phyloP scores from a whole-genome alignment of 176 grass and related monocot genomes.

The Thalia dealbata region DNA sequence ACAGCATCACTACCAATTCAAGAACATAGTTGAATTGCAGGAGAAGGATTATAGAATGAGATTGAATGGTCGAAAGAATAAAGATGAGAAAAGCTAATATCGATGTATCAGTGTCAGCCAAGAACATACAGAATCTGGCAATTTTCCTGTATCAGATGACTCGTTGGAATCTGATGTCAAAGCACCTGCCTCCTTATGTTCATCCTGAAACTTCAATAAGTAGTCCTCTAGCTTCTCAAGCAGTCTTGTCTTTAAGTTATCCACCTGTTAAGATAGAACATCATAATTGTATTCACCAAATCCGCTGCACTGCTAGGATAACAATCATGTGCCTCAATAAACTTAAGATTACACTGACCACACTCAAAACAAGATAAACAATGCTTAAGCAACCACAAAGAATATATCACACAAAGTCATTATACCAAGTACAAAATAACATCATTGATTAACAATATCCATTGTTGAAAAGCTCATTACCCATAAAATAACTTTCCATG shows the following conservation, averaged over 20 bases:
- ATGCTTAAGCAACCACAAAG: not conserved
- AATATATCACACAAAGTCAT: not conserved
- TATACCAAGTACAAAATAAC: not conserved
- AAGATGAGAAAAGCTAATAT: not conserved
- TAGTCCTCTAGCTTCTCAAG: slow-evolving; percentile 90
- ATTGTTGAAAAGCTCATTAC: too few relatives aligned
- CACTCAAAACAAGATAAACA: not conserved
- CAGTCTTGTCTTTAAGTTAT: slow-evolving; percentile 81
- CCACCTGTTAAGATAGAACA: slow-evolving; percentile 46
- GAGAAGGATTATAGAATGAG: not conserved
- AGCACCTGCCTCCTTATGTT: slow-evolving; percentile 45
- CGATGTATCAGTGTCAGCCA: not conserved
- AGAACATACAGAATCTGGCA: not conserved
- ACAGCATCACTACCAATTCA: not conserved
- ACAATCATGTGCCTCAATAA: not conserved
- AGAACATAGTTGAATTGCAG: not conserved
- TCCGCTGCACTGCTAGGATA: not conserved
- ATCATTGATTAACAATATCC: too few relatives aligned
- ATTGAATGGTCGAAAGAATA: not conserved
- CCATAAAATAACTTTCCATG: too few relatives aligned
- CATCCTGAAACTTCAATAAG: slow-evolving; percentile 66
- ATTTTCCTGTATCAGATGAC: slow-evolving; percentile 6
- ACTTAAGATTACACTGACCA: not conserved
- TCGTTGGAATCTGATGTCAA: slow-evolving; percentile 4
- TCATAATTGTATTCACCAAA: slow-evolving; percentile 15